Base-by-base conservation (phyloP, 2,329 filamentous ascomycete species). In the Endothia cerciana region DNA sequence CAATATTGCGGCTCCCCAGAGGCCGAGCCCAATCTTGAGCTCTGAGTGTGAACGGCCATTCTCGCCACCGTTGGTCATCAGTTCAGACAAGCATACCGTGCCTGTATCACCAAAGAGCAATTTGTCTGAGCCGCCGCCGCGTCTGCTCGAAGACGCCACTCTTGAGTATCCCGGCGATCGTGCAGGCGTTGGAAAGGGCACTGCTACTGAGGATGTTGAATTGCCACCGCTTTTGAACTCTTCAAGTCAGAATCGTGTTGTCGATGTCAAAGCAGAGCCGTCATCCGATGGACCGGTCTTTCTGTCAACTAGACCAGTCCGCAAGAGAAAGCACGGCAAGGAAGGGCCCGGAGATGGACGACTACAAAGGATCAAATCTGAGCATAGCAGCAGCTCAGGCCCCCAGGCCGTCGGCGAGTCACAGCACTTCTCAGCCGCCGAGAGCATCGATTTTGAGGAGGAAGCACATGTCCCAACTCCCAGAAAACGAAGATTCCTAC, bases 361-460 rank as follows among this genome's bases (percentile, higher is more conserved):
- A n/a, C 65, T 69, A 4, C 73, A 72, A 1, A 78, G 73, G 61
- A 69, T 85, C 55, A 86, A 87, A 71, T 66, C 70, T 6, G 83
- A 86, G 69, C 66, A 73, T 41, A 68, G 64, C 51, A 69, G 64
- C 47, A 72, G 71, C 51, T 76, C 77, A n/a, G 74, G 76, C 25
- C 73, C 72, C 0, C 68, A 74, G 2, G 62, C 74, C 51, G 72
- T 65, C 17, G 70, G 70, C 51, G 75, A 74, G 51, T 68, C 68
- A 19, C 68, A 68, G 57, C 67, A 69, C 11, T 77, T 81, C 66
- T 71, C 76, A 25, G 77, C 81, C 0, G 79, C 84, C 49, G 87
- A 88, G 61, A 90, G 86, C 63, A 80, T 90, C 60, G 88, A 91
- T 71, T 78, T 90, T 13, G 84, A 87, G 71, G 79, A 82, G 51